Base-by-base conservation (phyloP, 2,329 filamentous ascomycete species). In the Fusarium sulawesiense region DNA sequence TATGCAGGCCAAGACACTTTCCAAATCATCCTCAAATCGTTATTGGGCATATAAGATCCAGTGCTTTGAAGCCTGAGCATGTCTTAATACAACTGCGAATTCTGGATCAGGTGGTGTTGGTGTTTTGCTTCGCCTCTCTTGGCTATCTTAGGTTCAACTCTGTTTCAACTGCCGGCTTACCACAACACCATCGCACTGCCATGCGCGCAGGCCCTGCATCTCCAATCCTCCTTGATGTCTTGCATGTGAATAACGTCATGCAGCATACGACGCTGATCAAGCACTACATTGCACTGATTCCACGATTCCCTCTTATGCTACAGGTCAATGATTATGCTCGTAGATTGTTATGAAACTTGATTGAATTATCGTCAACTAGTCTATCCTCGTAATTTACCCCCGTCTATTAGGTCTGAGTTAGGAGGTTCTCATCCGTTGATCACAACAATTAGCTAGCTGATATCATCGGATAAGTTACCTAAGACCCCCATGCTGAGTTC, bases 381-480 rank as follows among this genome's bases (percentile, higher is more conserved):
- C 8, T 12, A 18, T 64, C 27, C n/a, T 48, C 29, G 29, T 47
- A 40, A 27, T 32, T 8, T 16, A 61, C 25, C 37, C 45, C 40
- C 42, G 23, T 50, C 42, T 21, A n/a, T 7, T 25, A 46, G 20
- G n/a, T n/a, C 21, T 47, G 40, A 55, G 29, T 29, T 29, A 27
- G 27, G 48, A 32, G 34, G 16, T 25, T 62, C n/a, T 50, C 30
- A 41, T 50, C 51, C 45, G 40, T 27, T 34, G 34, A 44, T 25
- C 25, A 40, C 3, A 29, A 34, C 16, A 21, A n/a, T n/a, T 29
- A 40, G 23, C 13, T 40, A 40, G 18, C 18, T 34, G n/a, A 13
- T 20, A 34, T 50, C 23, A 2, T 57, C 67, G 58, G 59, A 30
- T 13, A 37, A 57, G 49, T 70, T 70, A 64, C 50, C 48, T 68